These are phyloP conservation scores for Zygoascus meyerae DNA, from an alignment of 1,139 yeast genomes.

Conservation along the genomic window DNA sequence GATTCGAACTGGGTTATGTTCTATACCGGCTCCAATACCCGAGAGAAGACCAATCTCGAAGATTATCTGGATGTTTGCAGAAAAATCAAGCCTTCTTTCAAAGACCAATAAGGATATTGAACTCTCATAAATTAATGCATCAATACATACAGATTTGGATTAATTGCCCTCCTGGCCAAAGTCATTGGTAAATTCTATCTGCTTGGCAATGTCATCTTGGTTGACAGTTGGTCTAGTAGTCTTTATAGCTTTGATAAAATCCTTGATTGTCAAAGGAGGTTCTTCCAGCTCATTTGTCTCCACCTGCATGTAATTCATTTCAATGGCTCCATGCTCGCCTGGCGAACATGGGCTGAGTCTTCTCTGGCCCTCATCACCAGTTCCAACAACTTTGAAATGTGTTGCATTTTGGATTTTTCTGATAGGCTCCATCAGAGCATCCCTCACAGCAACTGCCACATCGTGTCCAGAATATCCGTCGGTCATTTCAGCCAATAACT, in stretches of 20 bases:
- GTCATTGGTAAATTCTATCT: constrained; percentile 83
- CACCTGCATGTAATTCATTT: constrained; percentile 90
- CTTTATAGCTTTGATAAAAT: constrained; percentile 87
- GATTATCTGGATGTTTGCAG: constrained; percentile 40
- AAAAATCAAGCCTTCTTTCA: constrained; percentile 40
- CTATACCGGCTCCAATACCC: constrained; percentile 50
- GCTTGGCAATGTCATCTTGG: constrained; percentile 70
- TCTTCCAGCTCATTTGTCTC: constrained; percentile 84
- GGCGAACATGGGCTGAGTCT: constrained; percentile 92
- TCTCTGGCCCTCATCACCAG: constrained; percentile 36
- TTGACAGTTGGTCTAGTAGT: constrained; percentile 94
- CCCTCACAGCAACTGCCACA: constrained; percentile 92
- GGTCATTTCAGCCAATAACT: constrained; percentile 83
- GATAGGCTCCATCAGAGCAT: constrained; percentile 96
- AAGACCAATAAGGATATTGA: constrained; percentile 3
- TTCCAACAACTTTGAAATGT: constrained; percentile 59
- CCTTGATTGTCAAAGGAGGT: constrained; percentile 85
- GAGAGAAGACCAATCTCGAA: constrained; percentile 30
- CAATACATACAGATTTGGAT: constrained; percentile 10
- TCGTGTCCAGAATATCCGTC: constrained; percentile 98
- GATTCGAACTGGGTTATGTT: constrained; percentile 63
- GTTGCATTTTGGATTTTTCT: constrained; percentile 95
- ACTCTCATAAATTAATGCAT: constrained; percentile 5
- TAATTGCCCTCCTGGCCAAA: constrained; percentile 96
- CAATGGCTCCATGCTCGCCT: constrained; percentile 79